Base-by-base conservation (phyloP, 2,329 filamentous ascomycete species). In the Pseudopithomyces chartarum region DNA sequence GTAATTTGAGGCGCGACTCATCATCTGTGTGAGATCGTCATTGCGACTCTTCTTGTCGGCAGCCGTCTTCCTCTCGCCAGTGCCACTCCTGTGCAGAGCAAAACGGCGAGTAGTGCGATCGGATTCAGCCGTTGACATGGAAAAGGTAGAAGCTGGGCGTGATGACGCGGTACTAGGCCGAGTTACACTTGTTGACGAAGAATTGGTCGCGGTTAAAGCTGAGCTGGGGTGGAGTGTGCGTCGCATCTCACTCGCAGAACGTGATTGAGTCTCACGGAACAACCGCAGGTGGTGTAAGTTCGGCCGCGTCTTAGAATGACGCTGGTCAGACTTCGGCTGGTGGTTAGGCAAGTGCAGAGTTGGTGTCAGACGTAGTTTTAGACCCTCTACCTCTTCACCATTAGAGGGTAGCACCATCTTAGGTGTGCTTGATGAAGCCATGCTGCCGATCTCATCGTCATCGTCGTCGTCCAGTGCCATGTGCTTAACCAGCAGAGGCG, bases 21-120 rank as follows among this genome's bases (percentile, higher is more conserved):
- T 94, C 95, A 99, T 99, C 79, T 96, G 92, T 11, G 92, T 95
- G 40, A 99, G 81, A 71, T 99, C 96, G 71, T 99, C 95, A 1
- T 89, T 90, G 5, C 86, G 84, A 57, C 87, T 85, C 54, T 89
- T 85, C 49, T 86, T 85, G 56, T 85, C 66, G 39, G 50, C 57
- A 1, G 60, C 73, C 70, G 55, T 76, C 74, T 64, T 82, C 78
- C 73, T 82, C 76, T 64, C 83, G 77, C 67, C 61, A 6, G 69
- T 71, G 13, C 80, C 77, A 51, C 75, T 62, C 59, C 78, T 63
- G 76, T 71, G 70, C 26, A 76, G 65, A 1, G 60, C 60, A 55
- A 76, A 76, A 15, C 74, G 71, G 62, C 76, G 78, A 13, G 68
- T 63, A 2, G 68, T 68, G 29, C 77, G 73, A 26, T 71, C 69